These are phyloP conservation scores for Trapa bicornis DNA, from an alignment of 345 rosid species.

Conservation along the genomic window DNA sequence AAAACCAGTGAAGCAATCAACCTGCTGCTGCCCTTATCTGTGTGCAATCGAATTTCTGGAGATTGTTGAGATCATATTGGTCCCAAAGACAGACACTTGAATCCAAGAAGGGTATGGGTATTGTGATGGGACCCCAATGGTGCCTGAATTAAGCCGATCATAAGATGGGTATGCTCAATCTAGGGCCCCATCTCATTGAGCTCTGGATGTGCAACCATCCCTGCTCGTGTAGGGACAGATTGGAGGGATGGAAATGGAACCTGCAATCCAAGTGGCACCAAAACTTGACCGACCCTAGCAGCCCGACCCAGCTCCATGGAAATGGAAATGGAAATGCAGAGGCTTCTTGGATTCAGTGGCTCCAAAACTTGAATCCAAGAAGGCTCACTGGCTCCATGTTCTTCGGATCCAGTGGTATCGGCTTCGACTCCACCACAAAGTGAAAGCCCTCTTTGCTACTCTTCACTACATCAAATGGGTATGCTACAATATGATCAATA, in stretches of 20 bases:
- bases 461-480: conserved; percentile 47
- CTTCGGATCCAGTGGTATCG: conserved; percentile 44
- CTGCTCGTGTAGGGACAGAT: conserved; percentile 24
- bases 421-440: conserved; percentile 42
- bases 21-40: no score
- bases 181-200: conserved; percentile 24
- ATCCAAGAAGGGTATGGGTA: no score
- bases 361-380: no score
- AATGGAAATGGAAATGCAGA: no score
- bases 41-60: no score
- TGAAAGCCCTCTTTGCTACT: conserved; percentile 22
- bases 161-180: no score
- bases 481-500: conserved; percentile 49
- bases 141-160: no score
- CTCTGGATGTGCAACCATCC: conserved; percentile 40
- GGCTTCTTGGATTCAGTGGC: no score
- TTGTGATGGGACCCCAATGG: no score
- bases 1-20: no score
- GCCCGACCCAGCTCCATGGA: conserved; percentile 24
- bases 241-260: conserved; percentile 44
- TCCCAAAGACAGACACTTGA: no score
- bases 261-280: conserved; percentile 40
- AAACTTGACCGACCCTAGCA: conserved; percentile 51
- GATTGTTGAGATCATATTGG: no score
- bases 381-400: conserved; percentile 23